Evolutionary conservation across 2,329 filamentous ascomycete species (phyloP).

Genomic region (Aspergillus intermedius): DNA sequence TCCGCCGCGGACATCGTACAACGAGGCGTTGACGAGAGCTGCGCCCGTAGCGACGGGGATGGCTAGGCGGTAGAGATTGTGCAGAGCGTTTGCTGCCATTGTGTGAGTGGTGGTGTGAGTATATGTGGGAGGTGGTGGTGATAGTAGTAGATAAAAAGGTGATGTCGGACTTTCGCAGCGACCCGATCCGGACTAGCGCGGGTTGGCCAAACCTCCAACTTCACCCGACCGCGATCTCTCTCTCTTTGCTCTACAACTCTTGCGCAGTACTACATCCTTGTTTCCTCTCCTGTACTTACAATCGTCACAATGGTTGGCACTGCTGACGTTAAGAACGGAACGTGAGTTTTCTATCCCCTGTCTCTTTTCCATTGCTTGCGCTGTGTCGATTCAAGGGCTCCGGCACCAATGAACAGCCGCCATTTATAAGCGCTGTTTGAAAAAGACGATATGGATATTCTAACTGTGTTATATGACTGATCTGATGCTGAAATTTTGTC

Average conservation of each 20-base stretch:
- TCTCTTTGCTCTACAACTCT: conserved; percentile 11
- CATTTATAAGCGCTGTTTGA: too few relatives aligned
- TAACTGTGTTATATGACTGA: too few relatives aligned
- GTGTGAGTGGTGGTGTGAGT: conserved; percentile 6
- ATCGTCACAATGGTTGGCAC: conserved; percentile 32
- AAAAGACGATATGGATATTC: too few relatives aligned
- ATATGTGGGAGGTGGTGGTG: neutral
- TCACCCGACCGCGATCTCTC: conserved; percentile 24
- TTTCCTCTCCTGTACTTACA: conserved; percentile 10
- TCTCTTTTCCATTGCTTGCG: too few relatives aligned
- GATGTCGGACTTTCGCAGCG: conserved; percentile 31
- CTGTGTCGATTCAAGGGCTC: too few relatives aligned
- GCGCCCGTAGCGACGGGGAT: conserved; percentile 66
- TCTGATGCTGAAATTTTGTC: neutral
- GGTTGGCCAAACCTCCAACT: conserved; percentile 21
- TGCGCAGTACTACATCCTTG: conserved; percentile 9
- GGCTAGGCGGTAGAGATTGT: conserved; percentile 44
- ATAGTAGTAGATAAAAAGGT: conserved; percentile 11
- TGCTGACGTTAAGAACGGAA: conserved; percentile 39
- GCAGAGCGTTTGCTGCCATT: conserved; percentile 44
- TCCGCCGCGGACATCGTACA: conserved; percentile 97
- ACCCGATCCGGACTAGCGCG: conserved; percentile 32
- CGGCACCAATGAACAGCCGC: too few relatives aligned
- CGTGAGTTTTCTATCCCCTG: conserved; percentile 27
- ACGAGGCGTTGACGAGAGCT: conserved; percentile 65